Evolutionary conservation across 1,284 basidiomycete genomes (phyloP), one percentile per base, ranked within the genome.

Genomic region (Sanghuangporus sanghuang): DNA sequence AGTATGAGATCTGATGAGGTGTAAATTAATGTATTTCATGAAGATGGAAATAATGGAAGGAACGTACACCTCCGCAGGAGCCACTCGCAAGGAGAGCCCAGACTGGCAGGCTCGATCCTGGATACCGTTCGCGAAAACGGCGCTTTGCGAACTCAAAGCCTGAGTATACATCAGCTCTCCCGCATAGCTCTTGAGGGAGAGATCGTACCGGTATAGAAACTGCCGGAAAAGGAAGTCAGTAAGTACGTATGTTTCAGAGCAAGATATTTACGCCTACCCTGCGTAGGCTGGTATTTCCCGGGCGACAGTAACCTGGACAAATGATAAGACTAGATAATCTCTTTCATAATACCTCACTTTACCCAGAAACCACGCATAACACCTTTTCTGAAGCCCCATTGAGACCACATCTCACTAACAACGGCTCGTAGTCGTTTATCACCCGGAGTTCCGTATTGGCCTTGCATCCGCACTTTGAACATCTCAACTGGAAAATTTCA

Each of bases 331-430:
- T 57, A 27, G 12, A 44, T 18, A 44, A 35, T 38, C 55, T 14
- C 12, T 11, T 38, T 38, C 32, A 12, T 2, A 36, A 49, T 42
- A 54, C 12, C 6, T 16, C 42, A 23, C 70, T 83, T 57, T 66
- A 93, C 93, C 94, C 95, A 97, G 74, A 95, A 98, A 0, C 96
- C 96, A 39, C 96, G 81, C 95, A 98, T 97, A 59, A 98, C 84
- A 7, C 96, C 96, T 64, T 86, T 82, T 50, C 86, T 78, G 68
- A 98, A 86, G 0, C 96, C 96, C 80, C 89, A 93, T 63, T 92
- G 76, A 36, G 72, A 74, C 89, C 93, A 96, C 86, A 96, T 93
- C 69, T 96, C 92, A 18, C 76, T 78, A 5, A 86, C 85, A 3
- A 97, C 82, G 2, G 78, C 81, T 38, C 86, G 78, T 38, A 97